Conservation (phyloP, 768 basidiomycete species). For the Leucosporidium scottii region DNA sequence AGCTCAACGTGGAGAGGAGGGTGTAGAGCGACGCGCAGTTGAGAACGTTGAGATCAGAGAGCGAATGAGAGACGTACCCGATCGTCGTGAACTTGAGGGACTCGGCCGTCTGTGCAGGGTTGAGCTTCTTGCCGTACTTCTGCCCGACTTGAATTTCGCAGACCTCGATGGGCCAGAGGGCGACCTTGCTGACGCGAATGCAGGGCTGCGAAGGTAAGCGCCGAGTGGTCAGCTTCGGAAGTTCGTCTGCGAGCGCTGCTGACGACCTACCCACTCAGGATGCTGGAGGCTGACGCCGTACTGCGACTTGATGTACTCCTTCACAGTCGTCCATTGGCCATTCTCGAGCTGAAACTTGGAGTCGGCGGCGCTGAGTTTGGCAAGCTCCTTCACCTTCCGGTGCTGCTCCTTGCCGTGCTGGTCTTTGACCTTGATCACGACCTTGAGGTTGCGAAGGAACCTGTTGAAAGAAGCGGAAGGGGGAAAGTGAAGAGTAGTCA, state of each 20-base stretch:
- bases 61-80: background rate
- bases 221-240: no score
- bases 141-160: slow-evolving; percentile 4
- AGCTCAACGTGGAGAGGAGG: no score
- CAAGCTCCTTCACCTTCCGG: slow-evolving; percentile 11
- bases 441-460: slow-evolving; percentile 6
- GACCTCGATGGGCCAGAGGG: slow-evolving; percentile 14
- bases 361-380: background rate
- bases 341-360: background rate
- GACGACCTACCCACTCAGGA: slow-evolving; percentile 7
- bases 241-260: no score
- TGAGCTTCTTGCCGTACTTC: slow-evolving; percentile 11
- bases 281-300: background rate
- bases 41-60: background rate
- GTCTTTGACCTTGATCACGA: slow-evolving; percentile 1
- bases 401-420: background rate
- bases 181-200: slow-evolving; percentile 6
- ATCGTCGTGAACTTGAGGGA: background rate
- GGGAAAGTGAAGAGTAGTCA: no score
- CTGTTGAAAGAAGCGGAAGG: background rate
- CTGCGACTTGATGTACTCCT: slow-evolving; percentile 4
- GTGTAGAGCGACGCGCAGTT: no score
- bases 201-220: slow-evolving; percentile 3
- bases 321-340: slow-evolving; percentile 1
- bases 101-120: background rate